Evolutionary conservation across 192 early-diverging fungal species (phyloP).

Genomic region (Rhizophagus clarus): DNA sequence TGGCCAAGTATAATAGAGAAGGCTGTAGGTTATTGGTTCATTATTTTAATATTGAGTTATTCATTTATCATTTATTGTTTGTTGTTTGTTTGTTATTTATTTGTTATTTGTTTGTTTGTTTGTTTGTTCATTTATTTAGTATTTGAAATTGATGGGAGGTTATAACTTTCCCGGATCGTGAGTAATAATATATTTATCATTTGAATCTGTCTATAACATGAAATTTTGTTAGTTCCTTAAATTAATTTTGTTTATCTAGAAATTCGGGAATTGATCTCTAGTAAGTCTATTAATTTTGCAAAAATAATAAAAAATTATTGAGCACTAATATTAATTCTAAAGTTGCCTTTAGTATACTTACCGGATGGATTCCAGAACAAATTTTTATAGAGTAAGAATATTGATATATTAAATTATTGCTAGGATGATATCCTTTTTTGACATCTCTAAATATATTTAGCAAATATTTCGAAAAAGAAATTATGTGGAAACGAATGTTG

Average conservation of each 20-base stretch:
- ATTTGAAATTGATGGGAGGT: constrained; percentile 94
- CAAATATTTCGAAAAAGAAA: constrained; percentile 59
- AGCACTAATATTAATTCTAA: background rate
- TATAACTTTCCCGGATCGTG: constrained; percentile 93
- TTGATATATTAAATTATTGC: background rate
- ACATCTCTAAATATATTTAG: constrained; percentile 19
- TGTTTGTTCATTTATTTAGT: constrained; percentile 41
- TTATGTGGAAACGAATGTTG: constrained; percentile 75
- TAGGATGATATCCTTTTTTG: background rate
- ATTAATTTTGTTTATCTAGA: constrained; percentile 37
- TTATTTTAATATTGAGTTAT: background rate
- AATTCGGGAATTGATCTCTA: constrained; percentile 93
- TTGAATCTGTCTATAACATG: background rate
- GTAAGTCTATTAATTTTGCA: constrained; percentile 35
- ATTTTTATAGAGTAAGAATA: constrained; percentile 71
- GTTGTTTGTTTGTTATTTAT: background rate
- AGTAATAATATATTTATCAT: constrained; percentile 32
- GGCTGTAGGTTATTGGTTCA: constrained; percentile 54
- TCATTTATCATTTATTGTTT: constrained; percentile 4
- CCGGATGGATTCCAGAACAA: constrained; percentile 94
- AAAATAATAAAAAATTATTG: background rate
- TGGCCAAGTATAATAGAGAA: constrained; percentile 92
- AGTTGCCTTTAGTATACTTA: constrained; percentile 61
- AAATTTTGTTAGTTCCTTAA: constrained; percentile 11
- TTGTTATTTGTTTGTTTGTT: background rate